Conservation (phyloP, 495 filamentous ascomycete genomes). For the Geoglossum glabrum region DNA sequence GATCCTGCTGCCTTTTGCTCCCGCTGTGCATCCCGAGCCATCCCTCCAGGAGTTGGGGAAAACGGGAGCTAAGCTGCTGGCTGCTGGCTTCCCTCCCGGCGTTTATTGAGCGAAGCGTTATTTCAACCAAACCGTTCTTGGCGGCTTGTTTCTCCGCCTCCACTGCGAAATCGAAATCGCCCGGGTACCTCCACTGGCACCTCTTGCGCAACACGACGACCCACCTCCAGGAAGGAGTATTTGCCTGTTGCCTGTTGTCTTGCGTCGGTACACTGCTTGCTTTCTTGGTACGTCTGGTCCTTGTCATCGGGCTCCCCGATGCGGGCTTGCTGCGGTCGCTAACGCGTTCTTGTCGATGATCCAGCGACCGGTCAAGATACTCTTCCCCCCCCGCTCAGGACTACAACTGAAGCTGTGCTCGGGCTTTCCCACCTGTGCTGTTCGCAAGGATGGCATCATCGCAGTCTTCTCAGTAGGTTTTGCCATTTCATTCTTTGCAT, state of each 20-base stretch:
- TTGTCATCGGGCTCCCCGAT: not conserved
- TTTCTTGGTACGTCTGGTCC: not conserved
- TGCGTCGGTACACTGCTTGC: not conserved
- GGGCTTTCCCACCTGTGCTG: not conserved
- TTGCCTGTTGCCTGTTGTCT: not conserved
- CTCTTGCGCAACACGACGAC: not conserved
- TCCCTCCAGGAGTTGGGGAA: no score
- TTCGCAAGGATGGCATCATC: conserved; percentile 1
- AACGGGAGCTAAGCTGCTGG: no score
- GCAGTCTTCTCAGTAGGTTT: conserved; percentile 4
- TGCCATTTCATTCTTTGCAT: not conserved
- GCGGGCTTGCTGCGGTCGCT: not conserved
- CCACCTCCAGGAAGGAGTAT: not conserved
- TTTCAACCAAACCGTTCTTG: not conserved
- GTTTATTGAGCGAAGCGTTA: not conserved
- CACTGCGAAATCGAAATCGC: not conserved
- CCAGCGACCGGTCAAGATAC: not conserved
- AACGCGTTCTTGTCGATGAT: not conserved
- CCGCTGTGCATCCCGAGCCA: no score
- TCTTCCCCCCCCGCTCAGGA: not conserved
- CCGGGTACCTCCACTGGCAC: not conserved
- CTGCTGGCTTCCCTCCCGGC: no score
- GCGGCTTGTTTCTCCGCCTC: not conserved
- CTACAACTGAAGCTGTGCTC: not conserved
- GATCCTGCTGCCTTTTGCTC: no score